These are phyloP conservation scores for Echinosophora koreensis DNA, from an alignment of 306 rosid genomes.

Conservation along the genomic window DNA sequence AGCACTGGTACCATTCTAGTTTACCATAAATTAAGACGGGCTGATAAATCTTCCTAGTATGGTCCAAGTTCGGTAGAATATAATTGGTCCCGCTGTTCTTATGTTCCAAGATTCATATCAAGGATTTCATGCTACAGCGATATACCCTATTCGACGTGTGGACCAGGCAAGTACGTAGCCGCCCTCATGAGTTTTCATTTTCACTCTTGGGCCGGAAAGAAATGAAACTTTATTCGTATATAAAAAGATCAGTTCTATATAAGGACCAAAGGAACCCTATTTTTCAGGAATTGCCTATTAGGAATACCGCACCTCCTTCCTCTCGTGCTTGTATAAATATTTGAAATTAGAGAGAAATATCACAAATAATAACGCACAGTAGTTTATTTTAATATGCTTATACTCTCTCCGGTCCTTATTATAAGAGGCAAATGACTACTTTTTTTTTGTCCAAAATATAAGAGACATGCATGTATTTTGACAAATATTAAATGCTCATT, in stretches of 20 bases:
- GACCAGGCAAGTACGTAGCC: not conserved
- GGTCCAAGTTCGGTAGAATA: slow-evolving; percentile 19
- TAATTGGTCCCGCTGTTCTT: not conserved
- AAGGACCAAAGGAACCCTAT: not conserved
- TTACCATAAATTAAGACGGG: too few relatives aligned
- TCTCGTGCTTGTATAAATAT: too few relatives aligned
- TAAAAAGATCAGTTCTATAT: not conserved
- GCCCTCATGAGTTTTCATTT: not conserved
- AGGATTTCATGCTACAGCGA: not conserved
- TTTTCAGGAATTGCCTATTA: not conserved
- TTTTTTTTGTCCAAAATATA: too few relatives aligned
- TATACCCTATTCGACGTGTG: not conserved
- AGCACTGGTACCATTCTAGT: too few relatives aligned
- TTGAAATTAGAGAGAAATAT: too few relatives aligned
- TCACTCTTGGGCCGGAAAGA: not conserved
- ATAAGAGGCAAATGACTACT: too few relatives aligned
- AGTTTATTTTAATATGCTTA: too few relatives aligned
- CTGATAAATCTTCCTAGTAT: slow-evolving; percentile 24
- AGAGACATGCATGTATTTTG: too few relatives aligned
- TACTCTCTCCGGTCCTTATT: too few relatives aligned
- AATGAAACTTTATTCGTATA: not conserved
- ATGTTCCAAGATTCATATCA: not conserved
- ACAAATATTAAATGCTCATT: too few relatives aligned
- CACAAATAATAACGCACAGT: too few relatives aligned
- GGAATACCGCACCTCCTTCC: not conserved